phyloP scores from a whole-genome alignment of 257 asterid species.

The Nicotiana benthamiana region DNA sequence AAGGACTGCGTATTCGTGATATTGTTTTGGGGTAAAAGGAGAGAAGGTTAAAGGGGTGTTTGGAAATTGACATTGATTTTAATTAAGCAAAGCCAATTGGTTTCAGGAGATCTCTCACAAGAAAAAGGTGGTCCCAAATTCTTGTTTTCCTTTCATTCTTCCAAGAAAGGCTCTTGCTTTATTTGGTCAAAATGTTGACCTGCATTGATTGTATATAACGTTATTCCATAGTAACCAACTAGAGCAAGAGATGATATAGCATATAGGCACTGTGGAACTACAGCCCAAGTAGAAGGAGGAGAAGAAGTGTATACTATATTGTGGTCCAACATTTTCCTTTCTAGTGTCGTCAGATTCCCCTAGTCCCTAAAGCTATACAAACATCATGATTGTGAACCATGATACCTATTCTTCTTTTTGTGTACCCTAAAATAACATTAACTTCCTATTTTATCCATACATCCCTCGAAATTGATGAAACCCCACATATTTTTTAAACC shows the following conservation, averaged over 20 bases:
- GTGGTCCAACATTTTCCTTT: not conserved
- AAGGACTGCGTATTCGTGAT: too few species aligned
- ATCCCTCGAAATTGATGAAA: not conserved
- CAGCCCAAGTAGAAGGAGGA: not conserved
- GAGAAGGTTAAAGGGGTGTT: not conserved
- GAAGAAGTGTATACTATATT: not conserved
- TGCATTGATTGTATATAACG: slow-evolving; percentile 35
- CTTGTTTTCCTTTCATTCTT: slow-evolving; percentile 11
- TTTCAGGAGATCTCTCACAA: slow-evolving; percentile 28
- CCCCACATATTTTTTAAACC: not conserved
- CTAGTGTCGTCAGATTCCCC: not conserved
- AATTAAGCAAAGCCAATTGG: slow-evolving; percentile 34
- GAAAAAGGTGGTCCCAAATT: slow-evolving; percentile 18
- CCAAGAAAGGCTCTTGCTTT: slow-evolving; percentile 16
- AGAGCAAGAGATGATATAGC: slow-evolving; percentile 16
- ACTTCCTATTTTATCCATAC: not conserved
- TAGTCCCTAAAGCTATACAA: not conserved
- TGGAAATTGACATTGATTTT: not conserved
- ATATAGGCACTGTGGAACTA: not conserved
- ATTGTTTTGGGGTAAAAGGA: not conserved
- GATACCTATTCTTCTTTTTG: slow-evolving; percentile 16
- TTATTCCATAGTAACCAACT: slow-evolving; percentile 44
- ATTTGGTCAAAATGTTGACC: slow-evolving; percentile 26
- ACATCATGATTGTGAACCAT: slow-evolving; percentile 7
- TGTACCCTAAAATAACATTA: not conserved